Base-by-base conservation (phyloP, 805 yeast genomes). In the Saccharomycopsis fermentans region DNA sequence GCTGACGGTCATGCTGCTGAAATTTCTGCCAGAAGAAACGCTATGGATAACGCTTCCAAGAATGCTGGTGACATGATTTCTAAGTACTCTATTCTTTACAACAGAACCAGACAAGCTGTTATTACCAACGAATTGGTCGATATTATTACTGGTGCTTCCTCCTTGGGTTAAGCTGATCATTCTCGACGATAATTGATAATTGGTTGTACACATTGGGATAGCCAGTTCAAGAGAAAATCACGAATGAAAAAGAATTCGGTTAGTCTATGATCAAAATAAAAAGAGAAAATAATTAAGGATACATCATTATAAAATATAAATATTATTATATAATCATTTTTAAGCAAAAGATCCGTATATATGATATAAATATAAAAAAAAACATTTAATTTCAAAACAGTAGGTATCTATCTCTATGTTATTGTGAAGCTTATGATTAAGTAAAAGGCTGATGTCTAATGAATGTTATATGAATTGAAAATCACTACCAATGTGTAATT, bases 21-120 rank as follows among this genome's bases (percentile, higher is more conserved):
- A 81, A 82, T 91, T 66, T 86, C 95, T 65, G 97, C 99, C 62
- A 91, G 99, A 85, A 91, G 99, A 84, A 92, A 90, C 74, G 98
- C 99, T 67, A 92, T 92, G 99, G 99, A 92, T 78, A 94, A 94
- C 72, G 99, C 99, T 64, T 90, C 97, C 67, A 92, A 94, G 94
- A 92, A 92, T 74, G 99, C 99, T 64, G 96, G 96, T 78, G 99
- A 94, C 70, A 94, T 94, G 98, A 94, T 94, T 73, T 84, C 82
- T 78, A 86, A 82, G 73, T 92, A 88, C 87, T 87, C 98, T 67
- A 94, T 94, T 75, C 84, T 94, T 77, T 94, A 94, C 80, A 94
- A 94, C 91, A 92, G 99, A 84, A 87, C 97, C 71, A 90, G 97
- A 82, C 99, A 94, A 83, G 97, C 97, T 67, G 97, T 91, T 72